Evolutionary conservation across 129 eudicot species (phyloP).

Genomic region (Flaveria robusta): DNA sequence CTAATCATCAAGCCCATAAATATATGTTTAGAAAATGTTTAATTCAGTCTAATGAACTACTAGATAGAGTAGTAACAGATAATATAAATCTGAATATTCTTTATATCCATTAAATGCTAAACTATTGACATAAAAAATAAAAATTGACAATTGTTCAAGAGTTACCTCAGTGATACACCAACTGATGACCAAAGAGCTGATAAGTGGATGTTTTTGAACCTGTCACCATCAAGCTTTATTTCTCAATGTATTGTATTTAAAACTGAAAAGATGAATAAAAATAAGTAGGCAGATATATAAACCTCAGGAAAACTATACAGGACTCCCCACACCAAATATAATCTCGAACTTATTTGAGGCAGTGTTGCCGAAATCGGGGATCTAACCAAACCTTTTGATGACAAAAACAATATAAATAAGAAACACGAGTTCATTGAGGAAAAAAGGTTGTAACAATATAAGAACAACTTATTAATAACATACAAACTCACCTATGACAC

Average conservation of each 20-base stretch:
- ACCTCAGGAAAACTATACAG: constrained; percentile 89
- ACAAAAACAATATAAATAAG: background rate
- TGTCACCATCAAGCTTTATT: constrained; percentile 38
- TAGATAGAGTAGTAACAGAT: background rate
- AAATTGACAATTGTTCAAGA: constrained; percentile 10
- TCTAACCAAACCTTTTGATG: constrained; percentile 73
- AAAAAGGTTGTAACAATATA: background rate
- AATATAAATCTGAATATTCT: background rate
- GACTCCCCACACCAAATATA: constrained; percentile 89
- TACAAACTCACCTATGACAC: constrained; percentile 54
- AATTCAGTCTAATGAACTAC: background rate
- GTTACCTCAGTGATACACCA: constrained; percentile 90
- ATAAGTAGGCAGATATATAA: constrained; percentile 8
- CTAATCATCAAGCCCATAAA: constrained; percentile 33
- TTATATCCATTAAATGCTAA: background rate
- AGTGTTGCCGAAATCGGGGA: constrained; percentile 88
- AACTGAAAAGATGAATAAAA: background rate
- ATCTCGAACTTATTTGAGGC: constrained; percentile 87
- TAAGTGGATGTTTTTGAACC: constrained; percentile 68
- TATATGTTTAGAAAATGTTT: background rate
- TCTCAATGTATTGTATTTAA: background rate
- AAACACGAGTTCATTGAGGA: background rate
- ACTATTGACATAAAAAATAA: background rate
- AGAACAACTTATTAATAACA: constrained; percentile 5
- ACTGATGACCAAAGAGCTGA: constrained; percentile 81